Evolutionary conservation across 345 rosid species (phyloP), one percentile per base, ranked within the genome.

Genomic region (Eucalyptus tenuipes): DNA sequence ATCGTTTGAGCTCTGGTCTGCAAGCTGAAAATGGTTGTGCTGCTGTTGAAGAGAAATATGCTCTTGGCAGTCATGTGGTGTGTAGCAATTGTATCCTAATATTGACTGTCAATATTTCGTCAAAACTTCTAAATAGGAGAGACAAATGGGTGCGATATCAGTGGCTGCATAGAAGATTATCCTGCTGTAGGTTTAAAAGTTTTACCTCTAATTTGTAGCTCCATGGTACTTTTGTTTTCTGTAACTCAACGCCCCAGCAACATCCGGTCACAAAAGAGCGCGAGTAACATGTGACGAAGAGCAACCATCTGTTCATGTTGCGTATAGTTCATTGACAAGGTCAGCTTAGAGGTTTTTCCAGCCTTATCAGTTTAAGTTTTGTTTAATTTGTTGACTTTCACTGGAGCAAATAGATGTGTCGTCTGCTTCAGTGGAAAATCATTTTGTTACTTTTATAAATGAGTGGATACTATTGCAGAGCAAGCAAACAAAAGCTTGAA

Each of bases 401-500:
- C 57, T 22, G 27, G 14, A 33, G 66, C 48, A 52, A 68, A 59
- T 86, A 52, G 48, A 57, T 81, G 44, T 45, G 27, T 91, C 52
- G 49, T 80, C 80, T 90, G 87, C 84, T 85, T 88, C 81, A 48
- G 87, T 90, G 48, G 87, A 53, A 48, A 81, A 85, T 88, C 57
- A 49, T 52, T 85, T 85, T 61, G 18, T 89, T 85, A 27, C 85
- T 90, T 55, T 20, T 61, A 49, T 33, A 37, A 75, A 44, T 12
- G 27, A 75, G 47, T 88, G 85, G 71, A 82, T 71, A 71, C 37
- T 90, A 87, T 89, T 88, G 66, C 95, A 98, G 99, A 92, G 94
- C 97, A 91, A 94, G 99, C 91, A 96, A 93, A 93, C 94, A 89
- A 90, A 98, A 95, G 94, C 96, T 96, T 87, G 97, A 96, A 91